phyloP scores from a whole-genome alignment of 768 basidiomycete genomes.

The Macrolepiota albuminosa region DNA sequence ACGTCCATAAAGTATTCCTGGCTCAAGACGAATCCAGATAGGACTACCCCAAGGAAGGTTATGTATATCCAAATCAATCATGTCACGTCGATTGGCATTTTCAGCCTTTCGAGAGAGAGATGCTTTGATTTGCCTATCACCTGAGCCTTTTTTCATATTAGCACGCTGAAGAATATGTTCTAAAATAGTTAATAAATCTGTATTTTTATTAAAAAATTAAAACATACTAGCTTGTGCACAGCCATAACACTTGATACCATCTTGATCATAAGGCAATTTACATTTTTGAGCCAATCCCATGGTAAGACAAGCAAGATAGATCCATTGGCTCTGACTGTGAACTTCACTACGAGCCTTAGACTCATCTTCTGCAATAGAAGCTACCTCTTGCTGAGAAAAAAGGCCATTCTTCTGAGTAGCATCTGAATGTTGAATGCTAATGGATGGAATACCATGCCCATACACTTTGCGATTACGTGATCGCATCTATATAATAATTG shows the following conservation, averaged over 20 bases:
- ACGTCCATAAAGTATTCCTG: neutral
- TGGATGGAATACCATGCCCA: neutral
- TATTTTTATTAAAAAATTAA: too few relatives aligned
- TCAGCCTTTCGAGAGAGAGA: neutral
- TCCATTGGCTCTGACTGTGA: neutral
- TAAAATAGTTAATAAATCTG: too few relatives aligned
- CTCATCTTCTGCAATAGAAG: neutral
- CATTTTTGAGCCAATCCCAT: neutral
- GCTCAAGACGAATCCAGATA: neutral
- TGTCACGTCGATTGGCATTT: rapidly evolving
- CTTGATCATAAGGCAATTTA: too few relatives aligned
- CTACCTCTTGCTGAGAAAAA: neutral
- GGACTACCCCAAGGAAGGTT: neutral
- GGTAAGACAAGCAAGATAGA: neutral
- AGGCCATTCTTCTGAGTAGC: neutral
- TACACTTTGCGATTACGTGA: neutral
- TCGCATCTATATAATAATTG: neutral
- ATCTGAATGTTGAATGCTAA: neutral
- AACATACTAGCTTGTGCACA: too few relatives aligned
- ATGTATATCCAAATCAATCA: rapidly evolving
- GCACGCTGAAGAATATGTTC: too few relatives aligned
- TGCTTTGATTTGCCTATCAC: neutral
- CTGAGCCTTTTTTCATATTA: neutral
- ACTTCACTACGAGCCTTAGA: neutral
- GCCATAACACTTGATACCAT: too few relatives aligned